These are phyloP conservation scores for Exophiala sp. DNA, from an alignment of 2,329 filamentous ascomycete genomes.

Conservation along the genomic window DNA sequence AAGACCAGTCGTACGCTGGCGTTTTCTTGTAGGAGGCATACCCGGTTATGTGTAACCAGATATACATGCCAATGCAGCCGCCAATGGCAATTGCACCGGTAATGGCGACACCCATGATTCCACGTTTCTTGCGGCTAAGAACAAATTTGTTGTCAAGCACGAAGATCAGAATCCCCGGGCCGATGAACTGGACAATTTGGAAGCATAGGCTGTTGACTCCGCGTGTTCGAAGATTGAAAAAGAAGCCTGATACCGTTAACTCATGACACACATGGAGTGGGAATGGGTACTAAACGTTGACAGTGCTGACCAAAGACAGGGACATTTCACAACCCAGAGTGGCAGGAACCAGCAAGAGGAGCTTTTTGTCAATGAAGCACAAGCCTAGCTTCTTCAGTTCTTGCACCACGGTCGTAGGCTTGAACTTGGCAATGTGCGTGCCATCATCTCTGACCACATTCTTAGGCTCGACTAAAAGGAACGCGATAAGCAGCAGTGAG, in stretches of 20 bases:
- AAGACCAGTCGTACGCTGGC: slow-evolving; percentile 19
- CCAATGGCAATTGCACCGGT: slow-evolving; percentile 16
- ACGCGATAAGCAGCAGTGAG: slow-evolving; percentile 16
- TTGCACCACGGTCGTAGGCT: slow-evolving; percentile 11
- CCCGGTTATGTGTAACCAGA: slow-evolving; percentile 14
- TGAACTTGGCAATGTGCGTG: slow-evolving; percentile 28
- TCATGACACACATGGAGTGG: neutral
- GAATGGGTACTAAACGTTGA: too few species aligned
- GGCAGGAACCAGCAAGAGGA: slow-evolving; percentile 16
- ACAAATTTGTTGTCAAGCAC: slow-evolving; percentile 31
- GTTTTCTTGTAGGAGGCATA: neutral
- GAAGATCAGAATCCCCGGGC: slow-evolving; percentile 25
- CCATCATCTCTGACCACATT: slow-evolving; percentile 27
- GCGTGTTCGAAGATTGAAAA: slow-evolving; percentile 26
- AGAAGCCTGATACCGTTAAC: slow-evolving; percentile 14
- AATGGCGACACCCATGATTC: slow-evolving; percentile 17
- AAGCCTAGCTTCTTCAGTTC: slow-evolving; percentile 21
- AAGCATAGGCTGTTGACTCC: slow-evolving; percentile 25
- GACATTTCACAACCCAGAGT: slow-evolving; percentile 24
- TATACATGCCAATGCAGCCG: slow-evolving; percentile 21
- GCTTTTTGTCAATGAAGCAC: slow-evolving; percentile 15
- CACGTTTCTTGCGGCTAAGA: slow-evolving; percentile 17
- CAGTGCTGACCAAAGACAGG: slow-evolving; percentile 6
- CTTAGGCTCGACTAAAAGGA: slow-evolving; percentile 19
- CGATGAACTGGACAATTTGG: slow-evolving; percentile 23